Base-by-base conservation (phyloP, 177 flowering plant genomes). In the Telopea speciosissima region DNA sequence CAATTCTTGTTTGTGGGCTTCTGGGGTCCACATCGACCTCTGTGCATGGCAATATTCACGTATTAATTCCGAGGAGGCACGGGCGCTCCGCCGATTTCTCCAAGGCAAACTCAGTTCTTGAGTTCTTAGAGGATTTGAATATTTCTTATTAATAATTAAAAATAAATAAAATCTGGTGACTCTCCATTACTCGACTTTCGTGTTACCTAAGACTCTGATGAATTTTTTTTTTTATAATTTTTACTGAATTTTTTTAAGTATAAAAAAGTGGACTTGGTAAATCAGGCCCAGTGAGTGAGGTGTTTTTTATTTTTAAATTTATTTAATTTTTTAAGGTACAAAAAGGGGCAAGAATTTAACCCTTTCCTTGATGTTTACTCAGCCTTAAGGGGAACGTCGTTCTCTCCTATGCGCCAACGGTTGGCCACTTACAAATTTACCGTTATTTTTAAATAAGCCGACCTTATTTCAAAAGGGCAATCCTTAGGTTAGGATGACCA, bases 61-160 rank as follows among this genome's bases (percentile, higher is more conserved):
- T 74, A 60, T 67, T 79, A 67, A 70, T 76, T 76, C 75, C 81
- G 66, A 70, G 76, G 74, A 77, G 78, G 82, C 82, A 80, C 80
- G 82, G 82, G 78, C 63, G 69, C 72, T 77, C 79, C 82, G 78
- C 78, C 69, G 78, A 74, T 80, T 80, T 80, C 80, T 80, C 82
- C 82, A 24, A 80, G 74, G 80, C 72, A 68, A 40, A 19, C 52
- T 70, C 75, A 63, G 42, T 70, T 63, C 70, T 70, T 31, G 66
- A 63, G 42, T 70, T 63, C 70, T 70, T 31, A 70, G 61, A 70
- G 61, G 49, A 22, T 74, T 58, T 74, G 72, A 63, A 67, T 49
- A 11, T 12, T 16, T 4, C 19, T 49, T 19, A 2, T 49, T 11
- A 36, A 31, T 2, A 2, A 31, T 31, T 31, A 2, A 31, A 2